A percentile compares a stretch with the other conserved stretches of the same genome.
Evolutionary conservation across 2,329 filamentous ascomycete genomes (phyloP).

Genomic region (Ceratocystiopsis minuta): DNA sequence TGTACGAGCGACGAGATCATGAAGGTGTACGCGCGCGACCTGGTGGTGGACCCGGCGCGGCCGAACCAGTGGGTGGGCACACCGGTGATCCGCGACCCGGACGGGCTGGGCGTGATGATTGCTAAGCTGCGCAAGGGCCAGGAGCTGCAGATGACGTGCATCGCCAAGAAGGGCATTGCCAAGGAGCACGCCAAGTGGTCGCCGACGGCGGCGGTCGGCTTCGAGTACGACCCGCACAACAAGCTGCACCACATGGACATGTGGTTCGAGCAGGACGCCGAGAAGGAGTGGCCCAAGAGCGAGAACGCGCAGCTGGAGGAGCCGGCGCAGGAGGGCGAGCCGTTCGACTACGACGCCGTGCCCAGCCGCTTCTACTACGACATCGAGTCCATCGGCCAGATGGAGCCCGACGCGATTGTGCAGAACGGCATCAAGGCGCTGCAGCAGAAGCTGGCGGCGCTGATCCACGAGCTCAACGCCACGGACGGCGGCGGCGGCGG

Average conservation of each 20-base stretch:
- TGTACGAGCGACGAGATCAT: slow-evolving; percentile 77
- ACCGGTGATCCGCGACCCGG: slow-evolving; percentile 69
- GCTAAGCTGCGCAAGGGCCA: slow-evolving; percentile 81
- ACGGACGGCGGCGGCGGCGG: slow-evolving; percentile 24
- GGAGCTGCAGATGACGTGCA: slow-evolving; percentile 75
- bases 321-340: slow-evolving; percentile 60
- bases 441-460: slow-evolving; percentile 72
- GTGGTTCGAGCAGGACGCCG: slow-evolving; percentile 80
- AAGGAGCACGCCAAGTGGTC: slow-evolving; percentile 99
- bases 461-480: slow-evolving; percentile 37
- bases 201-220: slow-evolving; percentile 77
- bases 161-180: slow-evolving; percentile 95
- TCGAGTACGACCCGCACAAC: slow-evolving; percentile 97
- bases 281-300: slow-evolving; percentile 74
- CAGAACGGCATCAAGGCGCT: slow-evolving; percentile 75
- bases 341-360: slow-evolving; percentile 78
- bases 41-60: slow-evolving; percentile 53
- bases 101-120: slow-evolving; percentile 67
- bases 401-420: slow-evolving; percentile 80
- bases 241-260: slow-evolving; percentile 81
- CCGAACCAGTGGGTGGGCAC: slow-evolving; percentile 59
- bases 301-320: slow-evolving; percentile 69
- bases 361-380: slow-evolving; percentile 83
- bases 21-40: slow-evolving; percentile 82
- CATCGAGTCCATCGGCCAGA: slow-evolving; percentile 71